Evolutionary conservation across 2,329 filamentous ascomycete genomes (phyloP).

Genomic region (Neocatenulostroma microsporum): DNA sequence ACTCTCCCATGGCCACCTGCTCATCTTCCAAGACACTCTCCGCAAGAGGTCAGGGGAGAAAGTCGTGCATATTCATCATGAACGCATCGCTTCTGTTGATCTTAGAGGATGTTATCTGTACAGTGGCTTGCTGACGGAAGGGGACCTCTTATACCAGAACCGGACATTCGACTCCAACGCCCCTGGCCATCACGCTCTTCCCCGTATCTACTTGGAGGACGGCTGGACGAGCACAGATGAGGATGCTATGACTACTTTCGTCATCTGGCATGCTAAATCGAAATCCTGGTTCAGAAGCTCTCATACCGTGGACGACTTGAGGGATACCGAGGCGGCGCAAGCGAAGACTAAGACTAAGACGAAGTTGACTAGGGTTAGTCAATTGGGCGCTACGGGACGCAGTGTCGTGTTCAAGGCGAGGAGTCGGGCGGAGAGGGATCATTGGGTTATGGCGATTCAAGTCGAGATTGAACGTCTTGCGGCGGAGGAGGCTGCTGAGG

Average conservation of each 20-base stretch:
- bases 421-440: constrained; percentile 57
- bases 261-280: constrained; percentile 54
- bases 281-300: constrained; percentile 49
- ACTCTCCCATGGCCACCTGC: constrained; percentile 51
- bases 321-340: constrained; percentile 4
- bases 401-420: constrained; percentile 60
- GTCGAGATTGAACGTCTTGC: constrained; percentile 58
- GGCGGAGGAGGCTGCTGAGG: constrained; percentile 37
- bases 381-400: constrained; percentile 52
- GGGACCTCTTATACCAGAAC: constrained; percentile 56
- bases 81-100: constrained; percentile 51
- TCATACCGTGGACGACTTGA: constrained; percentile 26
- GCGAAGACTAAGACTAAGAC: constrained; percentile 27
- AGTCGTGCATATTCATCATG: constrained; percentile 54
- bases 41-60: constrained; percentile 49
- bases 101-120: constrained; percentile 60
- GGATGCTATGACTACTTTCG: constrained; percentile 59
- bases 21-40: constrained; percentile 55
- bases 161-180: constrained; percentile 57
- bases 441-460: constrained; percentile 59
- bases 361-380: constrained; percentile 52
- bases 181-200: constrained; percentile 52
- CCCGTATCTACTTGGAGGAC: constrained; percentile 53
- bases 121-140: constrained; percentile 54
- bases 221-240: constrained; percentile 56